Evolutionary conservation across 441 rosid species (phyloP).

Genomic region (Jatropha multifida): DNA sequence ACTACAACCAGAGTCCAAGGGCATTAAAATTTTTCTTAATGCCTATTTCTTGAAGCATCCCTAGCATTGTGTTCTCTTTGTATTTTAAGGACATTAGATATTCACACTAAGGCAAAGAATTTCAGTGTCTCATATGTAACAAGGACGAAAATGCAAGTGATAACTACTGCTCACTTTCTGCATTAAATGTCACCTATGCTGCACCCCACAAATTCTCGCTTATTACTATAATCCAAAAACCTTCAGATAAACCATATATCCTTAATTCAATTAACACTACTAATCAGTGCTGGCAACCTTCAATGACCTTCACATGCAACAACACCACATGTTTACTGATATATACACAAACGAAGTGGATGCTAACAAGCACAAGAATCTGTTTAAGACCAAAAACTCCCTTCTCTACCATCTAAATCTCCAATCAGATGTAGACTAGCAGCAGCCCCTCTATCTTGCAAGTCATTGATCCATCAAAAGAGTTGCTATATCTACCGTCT

Average conservation of each 20-base stretch:
- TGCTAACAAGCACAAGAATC: not conserved
- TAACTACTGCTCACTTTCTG: not conserved
- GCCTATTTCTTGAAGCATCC: not conserved
- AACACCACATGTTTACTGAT: not conserved
- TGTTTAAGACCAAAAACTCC: not conserved
- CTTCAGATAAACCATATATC: not conserved
- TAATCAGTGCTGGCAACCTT: not conserved
- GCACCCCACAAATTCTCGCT: not conserved
- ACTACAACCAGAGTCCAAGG: not conserved
- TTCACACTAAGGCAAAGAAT: not conserved
- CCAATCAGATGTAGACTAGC: not conserved
- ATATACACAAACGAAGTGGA: not conserved
- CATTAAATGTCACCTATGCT: not conserved
- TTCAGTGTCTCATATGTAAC: not conserved
- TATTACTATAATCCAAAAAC: constrained; percentile 1
- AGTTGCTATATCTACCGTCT: not conserved
- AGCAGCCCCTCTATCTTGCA: not conserved
- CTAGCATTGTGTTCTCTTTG: not conserved
- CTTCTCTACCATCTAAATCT: not conserved
- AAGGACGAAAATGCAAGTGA: not conserved
- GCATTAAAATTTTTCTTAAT: not conserved
- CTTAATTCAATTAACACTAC: not conserved
- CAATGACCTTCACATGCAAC: not conserved
- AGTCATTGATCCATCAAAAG: not conserved
- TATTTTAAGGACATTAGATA: not conserved